Conservation (phyloP, 371 early-diverging fungal species). For the Mortierella sp. region DNA sequence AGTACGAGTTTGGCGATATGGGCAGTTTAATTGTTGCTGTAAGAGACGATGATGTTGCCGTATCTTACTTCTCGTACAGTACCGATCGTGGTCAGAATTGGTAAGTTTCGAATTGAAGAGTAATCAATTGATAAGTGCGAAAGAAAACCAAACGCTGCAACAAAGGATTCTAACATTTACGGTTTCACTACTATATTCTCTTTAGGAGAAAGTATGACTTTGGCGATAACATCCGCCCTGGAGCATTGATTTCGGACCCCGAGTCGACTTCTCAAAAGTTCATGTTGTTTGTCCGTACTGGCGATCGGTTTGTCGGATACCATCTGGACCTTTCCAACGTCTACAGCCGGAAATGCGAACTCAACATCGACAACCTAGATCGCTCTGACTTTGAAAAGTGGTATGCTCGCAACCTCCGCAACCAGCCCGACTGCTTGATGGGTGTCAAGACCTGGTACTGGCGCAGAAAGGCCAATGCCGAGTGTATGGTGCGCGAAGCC, state of each 20-base stretch:
- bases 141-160: neutral
- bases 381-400: constrained; percentile 87
- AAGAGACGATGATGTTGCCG: constrained; percentile 77
- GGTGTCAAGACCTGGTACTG: constrained; percentile 79
- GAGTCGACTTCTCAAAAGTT: constrained; percentile 75
- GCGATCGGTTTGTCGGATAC: constrained; percentile 55
- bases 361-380: constrained; percentile 62
- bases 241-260: constrained; percentile 75
- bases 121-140: neutral
- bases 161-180: neutral
- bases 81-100: constrained; percentile 88
- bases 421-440: constrained; percentile 87
- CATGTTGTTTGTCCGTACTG: constrained; percentile 61
- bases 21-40: constrained; percentile 86
- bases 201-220: constrained; percentile 32
- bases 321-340: constrained; percentile 81
- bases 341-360: constrained; percentile 77
- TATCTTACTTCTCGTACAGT: constrained; percentile 80
- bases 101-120: constrained; percentile 59
- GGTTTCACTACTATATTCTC: neutral
- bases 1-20: constrained; percentile 91
- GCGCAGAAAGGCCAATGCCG: constrained; percentile 82
- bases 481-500: constrained; percentile 85
- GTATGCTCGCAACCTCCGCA: constrained; percentile 73
- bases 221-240: constrained; percentile 66